These are phyloP conservation scores for Cinnamomum micranthum DNA, from an alignment of 164 flowering plant species.

Conservation along the genomic window DNA sequence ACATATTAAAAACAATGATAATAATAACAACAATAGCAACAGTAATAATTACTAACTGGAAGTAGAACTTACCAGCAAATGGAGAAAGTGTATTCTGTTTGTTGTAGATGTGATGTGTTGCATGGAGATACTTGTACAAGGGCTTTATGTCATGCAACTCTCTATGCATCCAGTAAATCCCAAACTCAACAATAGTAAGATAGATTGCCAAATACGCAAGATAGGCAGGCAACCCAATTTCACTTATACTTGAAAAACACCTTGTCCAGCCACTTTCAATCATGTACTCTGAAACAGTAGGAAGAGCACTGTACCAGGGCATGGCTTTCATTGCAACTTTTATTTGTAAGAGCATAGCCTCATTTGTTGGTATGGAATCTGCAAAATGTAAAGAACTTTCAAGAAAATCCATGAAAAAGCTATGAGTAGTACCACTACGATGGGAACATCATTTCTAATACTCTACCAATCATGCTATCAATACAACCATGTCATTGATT, in stretches of 20 bases:
- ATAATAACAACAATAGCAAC: no score
- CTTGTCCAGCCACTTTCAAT: slow-evolving; percentile 88
- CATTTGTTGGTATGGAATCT: slow-evolving; percentile 84
- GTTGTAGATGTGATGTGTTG: slow-evolving; percentile 96
- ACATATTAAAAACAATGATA: not conserved
- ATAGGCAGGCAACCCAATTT: slow-evolving; percentile 62
- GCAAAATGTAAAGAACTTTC: slow-evolving; percentile 18
- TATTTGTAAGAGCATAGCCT: slow-evolving; percentile 85
- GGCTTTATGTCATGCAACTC: slow-evolving; percentile 95
- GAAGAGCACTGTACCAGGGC: slow-evolving; percentile 83
- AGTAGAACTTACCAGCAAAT: slow-evolving; percentile 68
- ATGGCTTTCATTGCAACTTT: slow-evolving; percentile 93
- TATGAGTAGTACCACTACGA: not conserved
- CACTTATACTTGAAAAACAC: slow-evolving; percentile 64
- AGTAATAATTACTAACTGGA: not conserved
- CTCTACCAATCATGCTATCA: no score
- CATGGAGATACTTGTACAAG: slow-evolving; percentile 89
- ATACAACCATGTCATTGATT: not conserved
- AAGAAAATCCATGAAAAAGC: not conserved
- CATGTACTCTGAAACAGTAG: slow-evolving; percentile 83
- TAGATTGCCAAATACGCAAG: slow-evolving; percentile 40
- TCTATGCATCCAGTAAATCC: slow-evolving; percentile 94
- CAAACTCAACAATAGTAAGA: slow-evolving; percentile 77
- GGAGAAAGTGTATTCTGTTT: slow-evolving; percentile 96
- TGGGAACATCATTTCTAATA: not conserved